These are phyloP conservation scores for Podospora anserina DNA, from an alignment of 495 filamentous ascomycete genomes.

Conservation along the genomic window DNA sequence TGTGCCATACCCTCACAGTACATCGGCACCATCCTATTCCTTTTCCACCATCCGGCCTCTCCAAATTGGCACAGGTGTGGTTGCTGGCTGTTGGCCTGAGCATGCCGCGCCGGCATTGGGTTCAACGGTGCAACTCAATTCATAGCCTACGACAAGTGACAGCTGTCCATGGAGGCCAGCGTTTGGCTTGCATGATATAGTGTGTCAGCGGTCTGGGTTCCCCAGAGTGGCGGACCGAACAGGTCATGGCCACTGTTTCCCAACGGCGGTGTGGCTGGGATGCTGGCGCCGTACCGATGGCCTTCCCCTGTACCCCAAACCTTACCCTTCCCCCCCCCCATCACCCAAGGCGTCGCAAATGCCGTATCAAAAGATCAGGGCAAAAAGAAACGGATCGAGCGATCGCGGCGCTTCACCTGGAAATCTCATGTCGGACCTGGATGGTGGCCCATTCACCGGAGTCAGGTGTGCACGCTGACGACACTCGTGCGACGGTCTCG, in stretches of 20 bases:
- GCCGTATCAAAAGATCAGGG: conserved; percentile 7
- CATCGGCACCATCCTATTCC: background rate
- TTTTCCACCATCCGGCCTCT: background rate
- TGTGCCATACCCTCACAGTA: background rate
- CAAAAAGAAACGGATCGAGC: conserved; percentile 9
- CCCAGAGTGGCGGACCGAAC: conserved; percentile 14
- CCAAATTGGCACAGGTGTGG: background rate
- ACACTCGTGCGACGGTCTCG: conserved; percentile 33
- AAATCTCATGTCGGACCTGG: background rate
- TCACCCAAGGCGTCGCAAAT: conserved; percentile 1
- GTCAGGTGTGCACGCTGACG: conserved; percentile 29
- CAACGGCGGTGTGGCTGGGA: conserved; percentile 33
- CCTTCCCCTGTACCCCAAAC: conserved; percentile 9
- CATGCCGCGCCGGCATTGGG: no score
- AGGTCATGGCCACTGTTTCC: conserved; percentile 17
- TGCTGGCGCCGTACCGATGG: conserved; percentile 4
- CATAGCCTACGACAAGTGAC: background rate
- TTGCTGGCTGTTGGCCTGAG: no score
- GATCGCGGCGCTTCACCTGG: conserved; percentile 14
- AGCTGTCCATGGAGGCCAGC: background rate
- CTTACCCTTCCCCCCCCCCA: conserved; percentile 8
- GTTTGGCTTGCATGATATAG: background rate
- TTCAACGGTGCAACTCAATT: background rate
- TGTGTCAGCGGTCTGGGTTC: conserved; percentile 11
- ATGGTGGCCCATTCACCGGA: conserved; percentile 11